phyloP scores from a whole-genome alignment of 225 moss, liverwort and hornwort species.

The Straminergon stramineum region DNA sequence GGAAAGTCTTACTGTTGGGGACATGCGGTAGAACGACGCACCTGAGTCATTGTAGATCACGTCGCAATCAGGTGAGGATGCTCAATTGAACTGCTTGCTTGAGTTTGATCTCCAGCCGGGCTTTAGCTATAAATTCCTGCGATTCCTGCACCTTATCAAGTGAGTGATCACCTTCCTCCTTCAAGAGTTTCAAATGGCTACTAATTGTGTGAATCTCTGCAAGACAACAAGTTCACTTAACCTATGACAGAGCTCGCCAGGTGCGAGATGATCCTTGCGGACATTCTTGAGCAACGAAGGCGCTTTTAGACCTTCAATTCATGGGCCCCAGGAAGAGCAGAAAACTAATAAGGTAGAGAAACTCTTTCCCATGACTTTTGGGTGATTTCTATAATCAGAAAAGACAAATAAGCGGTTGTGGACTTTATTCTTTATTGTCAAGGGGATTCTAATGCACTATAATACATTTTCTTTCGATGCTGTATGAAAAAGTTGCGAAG shows the following conservation, averaged over 20 bases:
- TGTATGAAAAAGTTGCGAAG: too few relatives aligned
- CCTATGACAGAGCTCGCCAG: not conserved
- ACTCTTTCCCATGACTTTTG: not conserved
- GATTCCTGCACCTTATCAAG: not conserved
- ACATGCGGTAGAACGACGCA: not conserved
- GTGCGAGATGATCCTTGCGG: not conserved
- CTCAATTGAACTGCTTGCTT: not conserved
- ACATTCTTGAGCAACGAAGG: not conserved
- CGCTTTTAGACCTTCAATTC: not conserved
- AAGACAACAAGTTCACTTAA: not conserved
- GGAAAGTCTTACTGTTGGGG: not conserved
- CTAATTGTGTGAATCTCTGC: not conserved
- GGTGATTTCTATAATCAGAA: not conserved
- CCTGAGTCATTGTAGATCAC: conserved; percentile 23
- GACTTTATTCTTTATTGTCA: not conserved
- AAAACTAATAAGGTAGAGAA: not conserved
- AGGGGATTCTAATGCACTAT: not conserved
- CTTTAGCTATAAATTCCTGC: not conserved
- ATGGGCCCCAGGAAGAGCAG: not conserved
- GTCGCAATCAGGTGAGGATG: not conserved
- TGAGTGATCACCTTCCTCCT: not conserved
- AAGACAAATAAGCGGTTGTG: not conserved
- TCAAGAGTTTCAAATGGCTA: not conserved
- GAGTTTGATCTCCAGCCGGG: not conserved
- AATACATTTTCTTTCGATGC: not conserved